A percentile compares a stretch with the other conserved stretches of the same genome.
Conservation (phyloP, 805 yeast species). For the Candida saitoana region DNA sequence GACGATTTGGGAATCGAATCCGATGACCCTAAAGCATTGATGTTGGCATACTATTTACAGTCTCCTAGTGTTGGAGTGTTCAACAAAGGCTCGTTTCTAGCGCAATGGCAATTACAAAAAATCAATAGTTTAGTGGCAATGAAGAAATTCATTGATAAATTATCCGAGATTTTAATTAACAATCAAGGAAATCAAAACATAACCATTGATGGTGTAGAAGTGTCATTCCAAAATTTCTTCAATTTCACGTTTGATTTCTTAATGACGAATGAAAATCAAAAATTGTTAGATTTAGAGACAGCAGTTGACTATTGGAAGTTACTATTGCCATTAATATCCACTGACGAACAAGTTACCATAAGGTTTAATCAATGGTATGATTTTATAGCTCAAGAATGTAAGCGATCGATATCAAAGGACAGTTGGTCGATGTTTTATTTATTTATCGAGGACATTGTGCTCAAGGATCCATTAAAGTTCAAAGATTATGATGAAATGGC, state of each 20-base stretch:
- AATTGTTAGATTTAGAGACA: slow-evolving; percentile 51
- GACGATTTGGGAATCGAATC: slow-evolving; percentile 65
- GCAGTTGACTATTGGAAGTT: slow-evolving; percentile 78
- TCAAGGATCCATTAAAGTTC: slow-evolving; percentile 46
- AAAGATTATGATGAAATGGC: slow-evolving; percentile 68
- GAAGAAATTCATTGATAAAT: slow-evolving; percentile 26
- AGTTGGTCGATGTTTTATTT: slow-evolving; percentile 81
- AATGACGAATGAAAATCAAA: slow-evolving; percentile 52
- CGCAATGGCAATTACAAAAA: slow-evolving; percentile 49
- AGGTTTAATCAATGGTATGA: slow-evolving; percentile 53
- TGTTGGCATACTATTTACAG: slow-evolving; percentile 64
- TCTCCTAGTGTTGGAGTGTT: slow-evolving; percentile 68
- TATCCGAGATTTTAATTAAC: slow-evolving; percentile 11
- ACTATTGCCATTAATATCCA: slow-evolving; percentile 36
- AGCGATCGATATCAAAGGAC: slow-evolving; percentile 59
- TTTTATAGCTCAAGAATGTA: slow-evolving; percentile 44
- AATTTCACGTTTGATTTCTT: slow-evolving; percentile 66
- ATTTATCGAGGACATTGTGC: slow-evolving; percentile 50
- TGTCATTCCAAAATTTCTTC: slow-evolving; percentile 57
- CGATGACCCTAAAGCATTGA: slow-evolving; percentile 69
- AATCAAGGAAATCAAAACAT: neutral
- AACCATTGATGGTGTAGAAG: slow-evolving; percentile 12
- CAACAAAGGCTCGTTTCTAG: slow-evolving; percentile 44
- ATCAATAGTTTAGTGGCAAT: slow-evolving; percentile 40
- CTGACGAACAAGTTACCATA: slow-evolving; percentile 13